These are phyloP conservation scores for Pythium graminicola DNA, from an alignment of 352 stramenopile genomes.

Conservation along the genomic window DNA sequence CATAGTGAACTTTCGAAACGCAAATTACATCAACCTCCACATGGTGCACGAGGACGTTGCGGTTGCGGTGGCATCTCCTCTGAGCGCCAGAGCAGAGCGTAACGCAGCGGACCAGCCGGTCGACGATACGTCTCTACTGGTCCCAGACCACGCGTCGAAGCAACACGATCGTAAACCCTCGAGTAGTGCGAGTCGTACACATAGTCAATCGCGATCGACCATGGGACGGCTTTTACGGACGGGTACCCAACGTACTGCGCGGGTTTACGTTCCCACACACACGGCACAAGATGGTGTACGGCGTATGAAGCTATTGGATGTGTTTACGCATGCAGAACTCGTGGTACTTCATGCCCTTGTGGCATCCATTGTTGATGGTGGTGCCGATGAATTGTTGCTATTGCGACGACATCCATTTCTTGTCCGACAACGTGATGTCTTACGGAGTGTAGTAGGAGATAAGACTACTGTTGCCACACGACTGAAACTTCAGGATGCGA, in stretches of 20 bases:
- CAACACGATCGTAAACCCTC: too few relatives aligned
- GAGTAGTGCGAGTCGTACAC: conserved; percentile 14
- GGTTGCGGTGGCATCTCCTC: too few relatives aligned
- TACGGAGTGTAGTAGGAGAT: conserved; percentile 11
- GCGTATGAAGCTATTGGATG: conserved; percentile 34
- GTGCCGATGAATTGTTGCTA: conserved; percentile 23
- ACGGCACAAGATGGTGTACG: neutral
- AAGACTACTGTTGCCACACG: neutral
- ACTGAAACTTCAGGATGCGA: conserved; percentile 1
- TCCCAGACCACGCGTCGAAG: too few relatives aligned
- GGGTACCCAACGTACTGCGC: neutral
- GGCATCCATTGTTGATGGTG: conserved; percentile 15
- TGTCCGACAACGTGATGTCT: conserved; percentile 5
- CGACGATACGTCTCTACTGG: too few relatives aligned
- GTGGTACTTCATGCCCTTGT: conserved; percentile 51
- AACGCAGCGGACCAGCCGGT: too few relatives aligned
- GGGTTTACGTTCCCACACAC: conserved; percentile 6
- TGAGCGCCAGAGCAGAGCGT: too few relatives aligned
- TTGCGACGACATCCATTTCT: conserved; percentile 18
- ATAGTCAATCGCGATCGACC: conserved; percentile 22
- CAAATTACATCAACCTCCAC: too few relatives aligned
- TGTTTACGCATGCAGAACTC: conserved; percentile 51
- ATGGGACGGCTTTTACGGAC: conserved; percentile 3
- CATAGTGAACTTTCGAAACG: too few relatives aligned
- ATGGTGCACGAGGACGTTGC: too few relatives aligned